Percentiles rank a stretch among this genome's conserved stretches.
Conservation (phyloP, 78 protist genomes). For the Pigoraptor vietnamica region DNA sequence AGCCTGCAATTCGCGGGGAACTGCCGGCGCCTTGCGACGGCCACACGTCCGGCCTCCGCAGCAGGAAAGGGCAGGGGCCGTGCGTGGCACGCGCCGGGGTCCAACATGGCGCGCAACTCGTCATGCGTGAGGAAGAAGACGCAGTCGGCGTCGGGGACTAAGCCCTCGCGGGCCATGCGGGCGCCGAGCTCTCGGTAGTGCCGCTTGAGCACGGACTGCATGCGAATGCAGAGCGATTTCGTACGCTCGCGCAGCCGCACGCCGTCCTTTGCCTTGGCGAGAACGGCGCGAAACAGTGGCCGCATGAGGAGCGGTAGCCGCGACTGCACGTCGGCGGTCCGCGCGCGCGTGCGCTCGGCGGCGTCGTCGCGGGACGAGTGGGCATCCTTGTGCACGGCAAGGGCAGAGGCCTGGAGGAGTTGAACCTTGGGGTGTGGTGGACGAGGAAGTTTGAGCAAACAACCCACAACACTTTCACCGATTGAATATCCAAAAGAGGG, state of each 20-base stretch:
- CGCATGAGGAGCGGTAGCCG: background rate
- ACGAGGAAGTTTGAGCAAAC: background rate
- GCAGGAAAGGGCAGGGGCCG: background rate
- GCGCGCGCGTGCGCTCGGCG: background rate
- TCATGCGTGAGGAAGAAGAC: background rate
- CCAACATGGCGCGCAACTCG: background rate
- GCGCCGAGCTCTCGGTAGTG: background rate
- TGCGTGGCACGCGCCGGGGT: background rate
- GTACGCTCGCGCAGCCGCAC: background rate
- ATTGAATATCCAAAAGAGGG: too few species aligned
- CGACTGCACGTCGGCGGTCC: background rate
- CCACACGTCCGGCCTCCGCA: too few species aligned
- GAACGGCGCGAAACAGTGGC: background rate
- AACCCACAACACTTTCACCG: too few species aligned
- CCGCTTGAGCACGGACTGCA: background rate
- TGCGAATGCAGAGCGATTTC: background rate
- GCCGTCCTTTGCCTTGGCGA: background rate
- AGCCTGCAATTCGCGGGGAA: background rate
- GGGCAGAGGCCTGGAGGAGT: background rate
- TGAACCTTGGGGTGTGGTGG: background rate
- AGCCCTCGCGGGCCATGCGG: background rate
- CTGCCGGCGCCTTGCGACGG: background rate
- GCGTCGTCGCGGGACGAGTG: background rate
- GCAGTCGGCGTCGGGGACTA: background rate
- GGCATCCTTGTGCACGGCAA: background rate